phyloP scores from a whole-genome alignment of 306 rosid species.

The Cucurbita maxima region DNA sequence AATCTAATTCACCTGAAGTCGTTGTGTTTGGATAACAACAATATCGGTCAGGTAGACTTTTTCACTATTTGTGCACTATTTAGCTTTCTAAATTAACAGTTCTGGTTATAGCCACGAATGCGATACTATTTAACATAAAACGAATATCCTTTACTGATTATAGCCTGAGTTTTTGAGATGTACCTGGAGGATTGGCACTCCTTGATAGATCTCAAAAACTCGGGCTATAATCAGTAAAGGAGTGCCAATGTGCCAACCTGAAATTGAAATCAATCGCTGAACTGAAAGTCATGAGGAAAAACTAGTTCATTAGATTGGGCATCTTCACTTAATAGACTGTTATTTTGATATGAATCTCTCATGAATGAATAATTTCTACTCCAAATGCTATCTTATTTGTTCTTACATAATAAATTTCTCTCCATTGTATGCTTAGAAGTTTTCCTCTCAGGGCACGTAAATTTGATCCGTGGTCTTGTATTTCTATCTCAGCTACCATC shows the following conservation, averaged over 20 bases:
- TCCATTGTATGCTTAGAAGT: neutral
- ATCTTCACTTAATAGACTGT: neutral
- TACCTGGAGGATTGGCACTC: neutral
- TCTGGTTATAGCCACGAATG: neutral
- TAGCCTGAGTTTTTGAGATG: neutral
- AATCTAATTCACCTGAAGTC: conserved; percentile 76
- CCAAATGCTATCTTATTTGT: neutral
- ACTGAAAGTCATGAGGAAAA: neutral
- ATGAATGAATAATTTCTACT: neutral
- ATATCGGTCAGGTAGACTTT: conserved; percentile 54
- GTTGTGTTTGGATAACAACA: conserved; percentile 64
- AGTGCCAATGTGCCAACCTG: neutral
- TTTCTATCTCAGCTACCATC: conserved; percentile 39
- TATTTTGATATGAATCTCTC: neutral
- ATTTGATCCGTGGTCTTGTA: neutral
- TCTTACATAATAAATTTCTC: neutral
- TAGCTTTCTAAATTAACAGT: conserved; percentile 2
- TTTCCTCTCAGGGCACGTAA: neutral
- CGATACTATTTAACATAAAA: neutral
- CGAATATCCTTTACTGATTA: neutral
- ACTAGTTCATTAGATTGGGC: neutral
- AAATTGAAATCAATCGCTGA: neutral
- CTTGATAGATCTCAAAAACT: too few relatives aligned
- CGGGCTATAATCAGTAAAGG: too few relatives aligned
- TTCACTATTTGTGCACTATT: neutral